A percentile compares a stretch with the other conserved stretches of the same genome.
Evolutionary conservation across 2,329 filamentous ascomycete species (phyloP).

Genomic region (Lomentospora prolificans): DNA sequence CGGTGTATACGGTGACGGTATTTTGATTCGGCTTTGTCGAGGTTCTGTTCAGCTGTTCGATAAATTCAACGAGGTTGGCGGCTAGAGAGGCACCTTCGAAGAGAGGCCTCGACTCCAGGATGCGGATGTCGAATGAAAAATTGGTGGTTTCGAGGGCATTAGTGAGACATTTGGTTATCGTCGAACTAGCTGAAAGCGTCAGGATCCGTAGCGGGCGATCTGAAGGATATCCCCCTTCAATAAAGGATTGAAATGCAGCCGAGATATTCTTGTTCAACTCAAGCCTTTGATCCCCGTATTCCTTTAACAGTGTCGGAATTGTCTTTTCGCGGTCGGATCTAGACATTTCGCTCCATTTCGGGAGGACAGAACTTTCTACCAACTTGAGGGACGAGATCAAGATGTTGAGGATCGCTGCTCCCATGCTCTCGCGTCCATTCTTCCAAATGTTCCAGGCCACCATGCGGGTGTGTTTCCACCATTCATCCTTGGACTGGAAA

Average conservation of each 20-base stretch:
- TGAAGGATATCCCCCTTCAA: conserved; percentile 17
- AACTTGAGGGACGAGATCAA: conserved; percentile 35
- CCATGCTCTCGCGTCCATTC: conserved; percentile 58
- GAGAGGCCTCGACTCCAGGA: conserved; percentile 58
- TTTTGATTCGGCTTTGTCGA: conserved; percentile 14
- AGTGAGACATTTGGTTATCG: conserved; percentile 40
- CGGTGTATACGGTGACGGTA: conserved; percentile 43
- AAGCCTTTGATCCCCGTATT: conserved; percentile 14
- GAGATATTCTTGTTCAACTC: conserved; percentile 22
- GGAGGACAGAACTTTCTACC: conserved; percentile 23
- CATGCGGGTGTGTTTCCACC: conserved; percentile 48
- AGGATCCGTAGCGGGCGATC: conserved; percentile 35
- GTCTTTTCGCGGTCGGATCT: conserved; percentile 9
- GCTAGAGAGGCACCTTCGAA: conserved; percentile 55
- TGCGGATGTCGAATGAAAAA: conserved; percentile 39
- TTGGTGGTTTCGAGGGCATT: conserved; percentile 25
- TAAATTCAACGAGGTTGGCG: conserved; percentile 24
- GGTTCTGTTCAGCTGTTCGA: conserved; percentile 14
- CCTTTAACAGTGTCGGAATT: not conserved
- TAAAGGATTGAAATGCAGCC: conserved; percentile 23
- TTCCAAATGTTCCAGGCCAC: conserved; percentile 55
- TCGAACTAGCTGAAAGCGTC: conserved; percentile 55
- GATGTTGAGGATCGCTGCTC: conserved; percentile 44
- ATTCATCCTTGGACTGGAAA: conserved; percentile 22
- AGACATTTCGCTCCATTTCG: conserved; percentile 2